Base-by-base conservation (phyloP, 2,329 filamentous ascomycete genomes). In the Fusarium anguioides region DNA sequence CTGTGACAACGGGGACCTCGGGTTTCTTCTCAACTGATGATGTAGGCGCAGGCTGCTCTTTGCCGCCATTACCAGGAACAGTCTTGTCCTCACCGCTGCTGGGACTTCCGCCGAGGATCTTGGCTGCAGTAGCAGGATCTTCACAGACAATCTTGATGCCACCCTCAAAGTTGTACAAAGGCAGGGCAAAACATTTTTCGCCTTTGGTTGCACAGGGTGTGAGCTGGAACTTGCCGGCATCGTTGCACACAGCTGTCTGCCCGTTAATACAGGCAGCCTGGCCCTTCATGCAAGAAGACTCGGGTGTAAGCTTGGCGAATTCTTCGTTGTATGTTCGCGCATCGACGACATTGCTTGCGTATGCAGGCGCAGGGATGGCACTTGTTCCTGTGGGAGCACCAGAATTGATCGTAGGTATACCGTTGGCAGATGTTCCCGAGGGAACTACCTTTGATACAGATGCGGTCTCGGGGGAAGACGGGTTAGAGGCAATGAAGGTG, bases 211-310 rank as follows among this genome's bases (percentile, higher is more conserved):
- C 39, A 37, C 82, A 82, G 11, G 74, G 61, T 1, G 68, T 71
- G 18, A 87, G 79, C 6, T 75, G 69, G 68, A 84, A 88, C 1
- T 68, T 72, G 18, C 82, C 81, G 7, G 62, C 57, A 12, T 64
- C 60, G 26, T 75, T 74, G 69, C 87, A 89, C 15, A 73, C 72
- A n/a, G 79, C 85, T 6, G 84, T 70, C 47, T 81, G 79, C 21
- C 84, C 83, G 15, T 78, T 73, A 41, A 89, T 81, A 52, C 87
- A 89, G 6, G 86, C 86, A 4, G 81, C 78, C 57, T 87, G 83
- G 24, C 77, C 78, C 2, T 72, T 51, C 0, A 68, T 71, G 70
- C 87, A 89, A 48, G 82, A 78, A 4, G 84, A 82, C 20, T 81
- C 66, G 8, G 79, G 75, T 1, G 80, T 82, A 31, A 86, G 75